Base-by-base conservation (phyloP, 2,329 filamentous ascomycete species). In the Lasiodiplodia sp. region DNA sequence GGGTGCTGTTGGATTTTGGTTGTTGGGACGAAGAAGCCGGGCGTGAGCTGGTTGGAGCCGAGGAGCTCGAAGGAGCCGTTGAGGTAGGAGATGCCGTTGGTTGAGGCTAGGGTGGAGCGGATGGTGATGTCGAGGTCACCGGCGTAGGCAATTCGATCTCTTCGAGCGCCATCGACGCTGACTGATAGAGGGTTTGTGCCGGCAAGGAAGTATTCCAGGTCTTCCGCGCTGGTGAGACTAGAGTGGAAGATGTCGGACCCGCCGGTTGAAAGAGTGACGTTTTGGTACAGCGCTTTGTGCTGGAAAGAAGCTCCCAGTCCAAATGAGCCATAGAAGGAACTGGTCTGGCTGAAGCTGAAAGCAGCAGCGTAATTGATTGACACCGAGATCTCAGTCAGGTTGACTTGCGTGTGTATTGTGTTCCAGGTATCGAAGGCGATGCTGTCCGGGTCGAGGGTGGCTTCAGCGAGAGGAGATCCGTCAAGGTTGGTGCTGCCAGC, bases 121-220 rank as follows among this genome's bases (percentile, higher is more conserved):
- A 73, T 63, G 1, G 76, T 72, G 58, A 78, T 69, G 55, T 79
- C 77, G 18, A 79, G 71, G 66, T 79, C 77, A 55, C 52, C 77
- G 0, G 74, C 69, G 62, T 78, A 78, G 3, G 77, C 73, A 63
- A 78, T 78, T 18, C 77, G 73, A 69, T 79, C 78, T 4, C 78
- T 73, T 5, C 77, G 73, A 2, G 79, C 79, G 31, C 78, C 79
- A 69, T 80, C 79, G 2, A 80, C 78, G 16, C 75, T 74, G 31
- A 73, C 75, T 12, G 73, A 70, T 3, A 70, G 56, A 3, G 78
- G 78, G 66, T 81, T 81, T 12, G 74, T 72, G 7, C 78, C 78
- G 56, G 79, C 73, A 7, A 79, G 71, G 62, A 80, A 81, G 67
- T 80, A 77, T 5, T 71, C 6, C 23, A 80, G 69, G 53, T 75